Percentiles rank a stretch among this genome's conserved stretches.
Conservation (phyloP, 176 grass and related monocot genomes). For the Melocanna baccifera region DNA sequence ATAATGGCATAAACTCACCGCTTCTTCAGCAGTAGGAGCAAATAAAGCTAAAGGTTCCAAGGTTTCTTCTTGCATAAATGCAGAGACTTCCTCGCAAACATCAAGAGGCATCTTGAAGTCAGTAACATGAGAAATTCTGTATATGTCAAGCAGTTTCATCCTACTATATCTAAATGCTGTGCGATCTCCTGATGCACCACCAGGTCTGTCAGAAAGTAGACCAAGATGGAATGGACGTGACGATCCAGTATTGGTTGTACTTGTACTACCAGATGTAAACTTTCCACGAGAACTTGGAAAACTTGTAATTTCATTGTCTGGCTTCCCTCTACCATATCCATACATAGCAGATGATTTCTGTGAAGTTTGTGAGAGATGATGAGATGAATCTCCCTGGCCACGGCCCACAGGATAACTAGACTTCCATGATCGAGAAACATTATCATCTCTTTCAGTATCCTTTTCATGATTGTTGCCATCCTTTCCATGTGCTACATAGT, state of each 20-base stretch:
- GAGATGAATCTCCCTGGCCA: conserved; percentile 63
- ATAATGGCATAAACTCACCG: conserved; percentile 43
- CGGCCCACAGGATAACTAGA: conserved; percentile 64
- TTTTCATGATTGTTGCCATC: conserved; percentile 68
- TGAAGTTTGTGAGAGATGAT: conserved; percentile 41
- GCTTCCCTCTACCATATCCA: conserved; percentile 75
- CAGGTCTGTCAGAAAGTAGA: conserved; percentile 65
- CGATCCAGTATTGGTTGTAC: conserved; percentile 40
- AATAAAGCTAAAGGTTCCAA: conserved; percentile 87
- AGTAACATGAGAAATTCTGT: conserved; percentile 72
- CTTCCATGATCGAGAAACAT: conserved; percentile 77
- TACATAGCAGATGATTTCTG: conserved; percentile 46
- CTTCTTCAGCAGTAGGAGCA: conserved; percentile 79
- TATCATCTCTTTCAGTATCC: conserved; percentile 71
- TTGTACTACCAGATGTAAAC: conserved; percentile 51
- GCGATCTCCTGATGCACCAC: conserved; percentile 56
- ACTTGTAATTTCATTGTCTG: conserved; percentile 50
- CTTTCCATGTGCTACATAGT: conserved; percentile 44
- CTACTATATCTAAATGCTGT: conserved; percentile 74
- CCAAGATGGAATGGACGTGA: conserved; percentile 56
- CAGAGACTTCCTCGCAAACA: conserved; percentile 62
- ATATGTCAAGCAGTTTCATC: conserved; percentile 97
- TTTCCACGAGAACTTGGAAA: conserved; percentile 61
- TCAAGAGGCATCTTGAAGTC: conserved; percentile 54
- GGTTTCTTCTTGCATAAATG: conserved; percentile 55